Conservation (phyloP, 495 filamentous ascomycete species). For the Mycothermus thermophilus region DNA sequence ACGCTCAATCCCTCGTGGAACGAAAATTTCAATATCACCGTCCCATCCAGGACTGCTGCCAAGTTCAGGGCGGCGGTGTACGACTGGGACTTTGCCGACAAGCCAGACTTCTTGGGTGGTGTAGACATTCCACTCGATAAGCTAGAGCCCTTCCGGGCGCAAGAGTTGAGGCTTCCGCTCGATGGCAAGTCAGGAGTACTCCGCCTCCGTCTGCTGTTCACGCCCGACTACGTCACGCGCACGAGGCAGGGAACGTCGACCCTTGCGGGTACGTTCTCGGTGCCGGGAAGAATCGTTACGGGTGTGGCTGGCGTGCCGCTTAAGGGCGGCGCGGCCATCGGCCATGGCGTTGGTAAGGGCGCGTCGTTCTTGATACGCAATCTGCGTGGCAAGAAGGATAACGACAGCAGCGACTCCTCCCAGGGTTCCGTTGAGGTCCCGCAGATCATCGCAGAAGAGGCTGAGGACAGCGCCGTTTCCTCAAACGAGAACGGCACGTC, state of each 20-base stretch:
- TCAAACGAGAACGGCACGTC: no score
- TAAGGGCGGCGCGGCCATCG: slow-evolving; percentile 73
- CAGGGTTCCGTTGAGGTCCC: slow-evolving; percentile 28
- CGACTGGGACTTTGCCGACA: slow-evolving; percentile 92
- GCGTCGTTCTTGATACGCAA: slow-evolving; percentile 75
- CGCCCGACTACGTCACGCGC: slow-evolving; percentile 78
- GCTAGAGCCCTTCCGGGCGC: slow-evolving; percentile 69
- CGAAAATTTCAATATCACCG: slow-evolving; percentile 73
- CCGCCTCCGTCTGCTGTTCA: slow-evolving; percentile 80
- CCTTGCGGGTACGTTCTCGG: slow-evolving; percentile 81
- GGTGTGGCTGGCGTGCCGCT: slow-evolving; percentile 70
- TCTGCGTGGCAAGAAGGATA: slow-evolving; percentile 49
- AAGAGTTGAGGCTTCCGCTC: slow-evolving; percentile 58
- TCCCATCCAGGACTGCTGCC: slow-evolving; percentile 74
- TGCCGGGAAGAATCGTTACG: slow-evolving; percentile 80
- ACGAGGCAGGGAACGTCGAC: slow-evolving; percentile 82
- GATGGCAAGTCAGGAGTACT: slow-evolving; percentile 84
- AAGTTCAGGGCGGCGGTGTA: slow-evolving; percentile 73
- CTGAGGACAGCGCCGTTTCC: slow-evolving; percentile 11
- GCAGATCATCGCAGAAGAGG: slow-evolving; percentile 24
- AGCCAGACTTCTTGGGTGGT: slow-evolving; percentile 71
- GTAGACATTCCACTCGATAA: slow-evolving; percentile 63
- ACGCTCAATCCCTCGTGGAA: slow-evolving; percentile 91
- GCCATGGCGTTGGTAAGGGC: slow-evolving; percentile 70
- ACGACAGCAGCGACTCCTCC: slow-evolving; percentile 10